Evolutionary conservation across 1,284 basidiomycete genomes (phyloP).

Genomic region (Cystobasidium slooffiae): DNA sequence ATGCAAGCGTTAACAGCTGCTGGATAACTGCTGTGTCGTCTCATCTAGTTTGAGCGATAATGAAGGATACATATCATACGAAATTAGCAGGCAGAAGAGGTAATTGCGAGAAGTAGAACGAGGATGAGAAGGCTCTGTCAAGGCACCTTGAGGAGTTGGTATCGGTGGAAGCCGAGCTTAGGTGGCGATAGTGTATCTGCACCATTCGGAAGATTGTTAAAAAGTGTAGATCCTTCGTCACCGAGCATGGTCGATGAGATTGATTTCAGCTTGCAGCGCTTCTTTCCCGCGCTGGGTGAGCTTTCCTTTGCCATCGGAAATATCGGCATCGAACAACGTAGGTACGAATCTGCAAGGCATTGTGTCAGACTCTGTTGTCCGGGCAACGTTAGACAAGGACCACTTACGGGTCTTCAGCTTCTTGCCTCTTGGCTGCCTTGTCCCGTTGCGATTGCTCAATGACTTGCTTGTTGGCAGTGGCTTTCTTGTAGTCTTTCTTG

Average conservation of each 20-base stretch:
- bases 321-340: conserved; percentile 74
- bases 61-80: too few species aligned
- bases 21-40: too few species aligned
- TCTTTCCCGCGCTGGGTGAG: conserved; percentile 64
- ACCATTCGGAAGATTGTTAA: neutral
- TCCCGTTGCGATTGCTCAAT: conserved; percentile 92
- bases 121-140: too few species aligned
- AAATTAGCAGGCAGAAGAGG: too few species aligned
- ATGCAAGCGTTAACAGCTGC: too few species aligned
- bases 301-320: conserved; percentile 71
- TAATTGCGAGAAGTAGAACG: too few species aligned
- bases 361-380: neutral
- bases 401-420: conserved; percentile 70
- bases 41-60: too few species aligned
- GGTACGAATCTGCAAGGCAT: conserved; percentile 61
- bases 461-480: conserved; percentile 80
- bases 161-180: too few species aligned
- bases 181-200: too few species aligned
- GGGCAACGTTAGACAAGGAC: conserved; percentile 36
- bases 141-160: too few species aligned
- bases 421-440: conserved; percentile 78
- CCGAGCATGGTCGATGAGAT: conserved; percentile 18
- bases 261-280: conserved; percentile 55
- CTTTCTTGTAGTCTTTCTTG: conserved; percentile 84
- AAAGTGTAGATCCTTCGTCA: neutral